Base-by-base conservation (phyloP, 2,329 filamentous ascomycete genomes). In the Phyllosticta citriasiana region DNA sequence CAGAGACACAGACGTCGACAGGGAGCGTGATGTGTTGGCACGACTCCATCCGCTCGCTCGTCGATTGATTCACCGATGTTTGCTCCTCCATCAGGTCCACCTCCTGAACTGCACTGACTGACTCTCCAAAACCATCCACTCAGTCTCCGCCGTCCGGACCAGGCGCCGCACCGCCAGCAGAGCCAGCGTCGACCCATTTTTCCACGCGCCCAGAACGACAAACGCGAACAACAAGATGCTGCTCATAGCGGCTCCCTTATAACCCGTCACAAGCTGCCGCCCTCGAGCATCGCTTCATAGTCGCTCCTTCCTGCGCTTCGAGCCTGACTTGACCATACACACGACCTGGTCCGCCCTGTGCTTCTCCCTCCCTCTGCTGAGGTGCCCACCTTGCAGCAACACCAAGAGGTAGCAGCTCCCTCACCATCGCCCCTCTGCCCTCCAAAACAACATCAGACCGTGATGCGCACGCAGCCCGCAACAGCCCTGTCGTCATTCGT, bases 381-480 rank as follows among this genome's bases (percentile, higher is more conserved):
- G 19, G 14, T 16, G 7, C 35, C 35, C 35, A 40, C 35, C 35
- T 40, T 16, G 27, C 27, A 30, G 6, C 27, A 27, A 27, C 26
- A 40, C 33, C 9, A 40, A n/a, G 14, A n/a, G 16, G 40, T n/a
- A n/a, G 40, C 14, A 14, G 35, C 35, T 40, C 12, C 19, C 35
- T 40, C 27, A 40, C 40, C 16, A 7, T 16, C 16, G 14, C 40
- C 14, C 40, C 3, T 30, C 27, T 30, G 14, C 40, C n/a, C 40
- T 47, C n/a, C 40, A 30, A 30, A 30, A n/a, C 40, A 47, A 47
- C 40, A n/a, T n/a, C 40, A 47, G 40, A 47, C 40, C 53, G 58
- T 40, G 35, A 60, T 60, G 58, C 53, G 58, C 58, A 54, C 53
- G 58, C 58, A 47, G 51, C 53, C 35, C 6, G 19, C 40, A 27